Evolutionary conservation across 352 stramenopile genomes (phyloP).

Genomic region (Pythium monospermum): DNA sequence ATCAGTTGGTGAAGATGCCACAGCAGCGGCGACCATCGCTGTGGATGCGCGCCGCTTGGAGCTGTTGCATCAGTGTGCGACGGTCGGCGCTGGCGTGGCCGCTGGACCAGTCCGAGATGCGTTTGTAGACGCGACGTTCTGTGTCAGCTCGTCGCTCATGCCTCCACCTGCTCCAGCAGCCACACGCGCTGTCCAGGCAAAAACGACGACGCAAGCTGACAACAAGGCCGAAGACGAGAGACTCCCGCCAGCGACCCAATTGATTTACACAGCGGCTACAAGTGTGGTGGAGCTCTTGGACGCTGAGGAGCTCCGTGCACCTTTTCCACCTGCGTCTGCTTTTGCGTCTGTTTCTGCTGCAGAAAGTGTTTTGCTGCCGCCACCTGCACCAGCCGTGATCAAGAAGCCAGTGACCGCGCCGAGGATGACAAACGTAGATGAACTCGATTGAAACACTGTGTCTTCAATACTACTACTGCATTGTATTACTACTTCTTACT

Average conservation of each 20-base stretch:
- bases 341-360: neutral
- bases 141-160: constrained; percentile 3
- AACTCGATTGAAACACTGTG: constrained; percentile 34
- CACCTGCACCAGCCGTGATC: constrained; percentile 8
- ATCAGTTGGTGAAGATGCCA: neutral
- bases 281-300: neutral
- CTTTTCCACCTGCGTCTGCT: neutral
- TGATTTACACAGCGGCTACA: neutral
- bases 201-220: constrained; percentile 2
- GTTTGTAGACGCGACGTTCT: constrained; percentile 50
- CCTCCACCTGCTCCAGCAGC: neutral
- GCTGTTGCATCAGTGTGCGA: constrained; percentile 72
- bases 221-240: constrained; percentile 4
- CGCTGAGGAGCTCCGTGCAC: neutral
- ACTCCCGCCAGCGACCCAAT: constrained; percentile 2
- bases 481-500: no score
- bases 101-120: constrained; percentile 34
- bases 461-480: no score
- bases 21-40: constrained; percentile 25
- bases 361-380: constrained; percentile 9
- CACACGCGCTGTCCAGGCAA: neutral
- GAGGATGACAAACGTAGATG: constrained; percentile 42
- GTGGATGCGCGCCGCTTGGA: constrained; percentile 49
- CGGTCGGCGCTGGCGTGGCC: constrained; percentile 36
- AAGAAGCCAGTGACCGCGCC: neutral